phyloP scores from a whole-genome alignment of 148 eudicot species.

The Silene conica region DNA sequence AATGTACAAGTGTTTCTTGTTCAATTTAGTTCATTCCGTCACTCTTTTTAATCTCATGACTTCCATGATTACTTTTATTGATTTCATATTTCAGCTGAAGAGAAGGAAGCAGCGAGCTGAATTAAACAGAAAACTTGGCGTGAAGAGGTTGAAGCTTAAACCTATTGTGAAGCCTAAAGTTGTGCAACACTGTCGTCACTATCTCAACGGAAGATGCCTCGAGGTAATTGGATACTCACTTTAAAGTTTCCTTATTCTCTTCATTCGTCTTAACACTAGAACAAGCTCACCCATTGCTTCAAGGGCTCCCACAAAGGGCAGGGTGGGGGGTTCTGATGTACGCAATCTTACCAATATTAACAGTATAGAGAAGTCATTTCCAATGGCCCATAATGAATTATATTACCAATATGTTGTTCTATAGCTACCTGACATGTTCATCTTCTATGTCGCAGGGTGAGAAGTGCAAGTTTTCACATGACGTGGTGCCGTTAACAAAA shows the following conservation, averaged over 20 bases:
- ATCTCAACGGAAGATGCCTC: constrained; percentile 78
- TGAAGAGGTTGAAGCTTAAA: constrained; percentile 63
- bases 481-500: constrained; percentile 77
- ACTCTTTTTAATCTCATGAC: neutral
- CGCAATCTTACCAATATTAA: neutral
- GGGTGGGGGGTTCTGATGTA: neutral
- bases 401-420: no score
- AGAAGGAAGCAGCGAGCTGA: constrained; percentile 75
- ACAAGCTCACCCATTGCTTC: neutral
- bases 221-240: constrained; percentile 47
- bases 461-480: constrained; percentile 91
- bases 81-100: constrained; percentile 46
- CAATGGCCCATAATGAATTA: neutral
- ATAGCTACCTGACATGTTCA: neutral
- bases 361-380: neutral
- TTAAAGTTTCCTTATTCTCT: constrained; percentile 4
- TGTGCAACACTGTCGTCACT: constrained; percentile 74
- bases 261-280: neutral
- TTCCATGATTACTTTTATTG: neutral
- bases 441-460: constrained; percentile 59
- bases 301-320: neutral
- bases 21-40: neutral
- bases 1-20: neutral
- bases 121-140: constrained; percentile 70
- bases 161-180: constrained; percentile 58